phyloP scores from a whole-genome alignment of 1,139 yeast genomes.

The Petasospora fabianii region DNA sequence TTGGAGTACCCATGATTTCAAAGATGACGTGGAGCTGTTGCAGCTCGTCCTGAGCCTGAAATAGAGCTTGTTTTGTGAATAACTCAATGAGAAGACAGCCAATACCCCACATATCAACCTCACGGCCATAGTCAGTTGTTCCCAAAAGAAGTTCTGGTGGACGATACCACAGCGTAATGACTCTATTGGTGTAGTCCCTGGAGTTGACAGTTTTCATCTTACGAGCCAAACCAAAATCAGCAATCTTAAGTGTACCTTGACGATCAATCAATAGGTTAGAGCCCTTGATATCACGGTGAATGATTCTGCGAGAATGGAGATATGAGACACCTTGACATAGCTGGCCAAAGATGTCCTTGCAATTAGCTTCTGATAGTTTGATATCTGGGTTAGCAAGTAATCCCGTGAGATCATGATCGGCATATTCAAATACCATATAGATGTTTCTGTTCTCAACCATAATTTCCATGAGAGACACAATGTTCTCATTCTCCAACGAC shows the following conservation, averaged over 20 bases:
- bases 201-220: constrained; percentile 54
- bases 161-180: constrained; percentile 93
- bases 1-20: constrained; percentile 85
- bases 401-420: constrained; percentile 93
- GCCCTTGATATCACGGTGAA: constrained; percentile 94
- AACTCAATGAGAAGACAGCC: constrained; percentile 88
- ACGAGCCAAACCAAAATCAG: constrained; percentile 94
- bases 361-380: constrained; percentile 56
- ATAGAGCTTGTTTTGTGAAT: constrained; percentile 69
- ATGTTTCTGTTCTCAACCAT: constrained; percentile 81
- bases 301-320: constrained; percentile 71
- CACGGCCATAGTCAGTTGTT: constrained; percentile 83
- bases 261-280: constrained; percentile 79
- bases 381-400: constrained; percentile 75
- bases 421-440: constrained; percentile 88
- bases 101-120: constrained; percentile 95
- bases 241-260: constrained; percentile 73
- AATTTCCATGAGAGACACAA: constrained; percentile 81
- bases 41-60: constrained; percentile 87
- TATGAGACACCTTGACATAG: constrained; percentile 77
- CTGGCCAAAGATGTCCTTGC: constrained; percentile 75
- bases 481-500: constrained; percentile 78
- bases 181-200: constrained; percentile 84
- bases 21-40: constrained; percentile 77
- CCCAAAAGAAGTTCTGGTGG: constrained; percentile 94